Percentiles rank a stretch among this genome's conserved stretches.
phyloP scores from a whole-genome alignment of 208 protist species.

The Leishmania turanica region DNA sequence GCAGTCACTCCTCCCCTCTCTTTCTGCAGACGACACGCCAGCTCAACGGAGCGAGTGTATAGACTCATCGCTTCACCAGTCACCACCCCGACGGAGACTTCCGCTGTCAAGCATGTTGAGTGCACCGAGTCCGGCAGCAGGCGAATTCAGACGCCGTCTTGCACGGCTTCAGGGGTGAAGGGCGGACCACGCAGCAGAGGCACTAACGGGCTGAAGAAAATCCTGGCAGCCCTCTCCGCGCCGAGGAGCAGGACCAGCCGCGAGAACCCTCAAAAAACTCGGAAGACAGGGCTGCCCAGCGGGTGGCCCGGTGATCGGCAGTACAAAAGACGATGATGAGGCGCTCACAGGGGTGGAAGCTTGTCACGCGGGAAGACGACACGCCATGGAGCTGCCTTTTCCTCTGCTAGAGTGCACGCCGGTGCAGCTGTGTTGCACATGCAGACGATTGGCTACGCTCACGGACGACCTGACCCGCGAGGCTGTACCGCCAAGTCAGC shows the following conservation, averaged over 20 bases:
- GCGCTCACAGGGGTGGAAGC: not conserved
- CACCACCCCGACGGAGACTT: not conserved
- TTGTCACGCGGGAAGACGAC: not conserved
- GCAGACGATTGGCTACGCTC: not conserved
- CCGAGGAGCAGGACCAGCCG: not conserved
- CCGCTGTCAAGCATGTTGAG: not conserved
- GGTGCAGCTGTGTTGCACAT: not conserved
- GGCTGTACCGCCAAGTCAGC: not conserved
- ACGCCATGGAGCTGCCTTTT: not conserved
- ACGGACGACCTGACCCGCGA: not conserved
- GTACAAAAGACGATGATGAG: not conserved
- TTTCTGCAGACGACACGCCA: not conserved
- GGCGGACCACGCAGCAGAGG: not conserved
- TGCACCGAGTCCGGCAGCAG: not conserved
- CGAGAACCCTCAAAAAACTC: not conserved
- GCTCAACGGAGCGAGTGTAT: not conserved
- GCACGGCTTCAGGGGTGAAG: not conserved
- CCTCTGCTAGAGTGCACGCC: too few relatives aligned
- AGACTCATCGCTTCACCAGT: not conserved
- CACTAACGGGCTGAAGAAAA: not conserved
- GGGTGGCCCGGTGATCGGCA: not conserved
- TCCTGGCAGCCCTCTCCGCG: not conserved
- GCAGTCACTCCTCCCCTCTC: not conserved
- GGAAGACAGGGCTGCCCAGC: not conserved
- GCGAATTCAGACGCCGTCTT: not conserved